Percentiles rank a stretch among this genome's conserved stretches.
Evolutionary conservation across 176 grass and related monocot species (phyloP).

Genomic region (Carex cristatella): DNA sequence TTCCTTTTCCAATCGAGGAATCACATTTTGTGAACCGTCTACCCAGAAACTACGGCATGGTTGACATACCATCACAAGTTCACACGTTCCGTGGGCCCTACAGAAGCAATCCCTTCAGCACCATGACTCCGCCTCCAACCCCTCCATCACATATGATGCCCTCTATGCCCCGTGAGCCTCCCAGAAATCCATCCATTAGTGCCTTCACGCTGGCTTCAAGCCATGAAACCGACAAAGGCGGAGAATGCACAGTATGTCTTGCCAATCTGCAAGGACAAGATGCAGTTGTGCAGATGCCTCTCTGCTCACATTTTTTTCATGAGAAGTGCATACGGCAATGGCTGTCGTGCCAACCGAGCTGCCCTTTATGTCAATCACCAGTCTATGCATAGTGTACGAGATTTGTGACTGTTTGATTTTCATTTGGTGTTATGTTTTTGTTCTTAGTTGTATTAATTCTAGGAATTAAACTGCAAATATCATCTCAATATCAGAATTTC

Average conservation of each 20-base stretch:
- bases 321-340: background rate
- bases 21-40: background rate
- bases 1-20: background rate
- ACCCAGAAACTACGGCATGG: background rate
- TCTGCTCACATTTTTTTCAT: constrained; percentile 18
- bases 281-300: background rate
- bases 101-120: no score
- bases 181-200: background rate
- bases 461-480: background rate
- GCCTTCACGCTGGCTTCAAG: background rate
- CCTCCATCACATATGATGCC: background rate
- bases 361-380: background rate
- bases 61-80: no score
- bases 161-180: background rate
- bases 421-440: background rate
- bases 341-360: background rate
- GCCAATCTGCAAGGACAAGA: background rate
- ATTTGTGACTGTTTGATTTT: background rate
- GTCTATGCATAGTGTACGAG: background rate
- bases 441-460: background rate
- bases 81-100: no score
- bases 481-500: background rate
- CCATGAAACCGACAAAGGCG: background rate
- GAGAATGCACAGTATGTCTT: background rate
- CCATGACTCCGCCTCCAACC: no score